Conservation (phyloP, 2,329 filamentous ascomycete genomes). For the Ceratocystis huliohia region DNA sequence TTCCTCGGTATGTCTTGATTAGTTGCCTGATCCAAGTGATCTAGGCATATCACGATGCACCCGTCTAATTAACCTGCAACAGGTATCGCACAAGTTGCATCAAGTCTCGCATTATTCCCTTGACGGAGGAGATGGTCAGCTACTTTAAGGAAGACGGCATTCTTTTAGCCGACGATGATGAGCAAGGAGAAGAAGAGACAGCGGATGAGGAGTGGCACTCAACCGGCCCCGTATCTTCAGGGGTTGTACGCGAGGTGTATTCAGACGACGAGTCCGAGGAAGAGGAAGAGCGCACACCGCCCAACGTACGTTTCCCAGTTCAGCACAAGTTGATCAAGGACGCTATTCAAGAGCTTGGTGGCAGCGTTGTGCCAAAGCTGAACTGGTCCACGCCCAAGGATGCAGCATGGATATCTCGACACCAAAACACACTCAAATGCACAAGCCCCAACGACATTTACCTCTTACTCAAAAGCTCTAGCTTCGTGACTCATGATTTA, state of each 20-base stretch:
- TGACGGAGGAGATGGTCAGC: slow-evolving; percentile 61
- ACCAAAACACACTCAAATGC: slow-evolving; percentile 86
- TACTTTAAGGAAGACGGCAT: slow-evolving; percentile 93
- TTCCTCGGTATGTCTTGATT: slow-evolving; percentile 46
- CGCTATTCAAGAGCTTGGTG: slow-evolving; percentile 69
- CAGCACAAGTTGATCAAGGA: slow-evolving; percentile 65
- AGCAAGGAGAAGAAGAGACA: slow-evolving; percentile 38
- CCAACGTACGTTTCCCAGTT: slow-evolving; percentile 50
- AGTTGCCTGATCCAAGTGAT: slow-evolving; percentile 20
- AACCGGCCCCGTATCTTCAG: slow-evolving; percentile 22
- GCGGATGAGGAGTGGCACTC: slow-evolving; percentile 42
- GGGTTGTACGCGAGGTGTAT: slow-evolving; percentile 31
- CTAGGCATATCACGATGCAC: neutral
- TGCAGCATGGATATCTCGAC: slow-evolving; percentile 74
- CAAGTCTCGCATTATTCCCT: slow-evolving; percentile 71
- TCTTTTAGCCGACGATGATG: slow-evolving; percentile 61
- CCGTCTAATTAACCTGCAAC: neutral
- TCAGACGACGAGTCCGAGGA: slow-evolving; percentile 33
- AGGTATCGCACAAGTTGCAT: slow-evolving; percentile 64
- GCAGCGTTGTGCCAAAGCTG: slow-evolving; percentile 78
- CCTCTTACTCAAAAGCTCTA: slow-evolving; percentile 82
- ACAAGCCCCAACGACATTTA: slow-evolving; percentile 82
- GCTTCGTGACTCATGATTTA: slow-evolving; percentile 87
- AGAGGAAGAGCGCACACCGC: slow-evolving; percentile 30
- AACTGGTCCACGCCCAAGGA: slow-evolving; percentile 98